phyloP scores from a whole-genome alignment of 305 asterid genomes.

The Solanum hybrid region DNA sequence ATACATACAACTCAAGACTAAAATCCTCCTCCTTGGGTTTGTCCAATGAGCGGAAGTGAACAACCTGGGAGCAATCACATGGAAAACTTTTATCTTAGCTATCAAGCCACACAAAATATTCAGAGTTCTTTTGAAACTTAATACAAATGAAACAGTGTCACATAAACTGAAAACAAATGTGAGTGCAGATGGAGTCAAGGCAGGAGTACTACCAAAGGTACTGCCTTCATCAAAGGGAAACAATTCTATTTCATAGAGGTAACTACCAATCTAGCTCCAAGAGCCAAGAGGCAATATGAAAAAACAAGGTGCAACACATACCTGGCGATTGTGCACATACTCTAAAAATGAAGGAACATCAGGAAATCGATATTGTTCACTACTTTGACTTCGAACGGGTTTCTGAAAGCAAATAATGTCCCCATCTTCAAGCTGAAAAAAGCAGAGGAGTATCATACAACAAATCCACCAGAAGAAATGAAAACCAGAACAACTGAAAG shows the following conservation, averaged over 20 bases:
- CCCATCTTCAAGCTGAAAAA: slow-evolving; percentile 54
- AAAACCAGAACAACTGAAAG: neutral
- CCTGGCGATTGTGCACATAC: slow-evolving; percentile 62
- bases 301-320: slow-evolving; percentile 7
- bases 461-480: slow-evolving; percentile 2
- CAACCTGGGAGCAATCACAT: slow-evolving; percentile 34
- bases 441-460: slow-evolving; percentile 1
- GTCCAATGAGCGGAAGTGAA: slow-evolving; percentile 66
- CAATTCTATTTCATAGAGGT: neutral
- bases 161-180: neutral
- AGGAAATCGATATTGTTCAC: slow-evolving; percentile 34
- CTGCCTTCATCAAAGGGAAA: neutral
- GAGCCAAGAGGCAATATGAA: neutral
- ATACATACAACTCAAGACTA: slow-evolving; percentile 62
- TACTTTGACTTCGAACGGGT: slow-evolving; percentile 25
- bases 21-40: slow-evolving; percentile 78
- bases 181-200: neutral
- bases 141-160: neutral
- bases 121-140: neutral
- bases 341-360: slow-evolving; percentile 45
- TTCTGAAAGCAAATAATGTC: slow-evolving; percentile 59
- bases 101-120: neutral
- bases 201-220: neutral
- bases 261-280: slow-evolving; percentile 1
- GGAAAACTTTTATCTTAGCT: neutral